These are phyloP conservation scores for Inosperma sp. DNA, from an alignment of 768 basidiomycete species.

Conservation along the genomic window DNA sequence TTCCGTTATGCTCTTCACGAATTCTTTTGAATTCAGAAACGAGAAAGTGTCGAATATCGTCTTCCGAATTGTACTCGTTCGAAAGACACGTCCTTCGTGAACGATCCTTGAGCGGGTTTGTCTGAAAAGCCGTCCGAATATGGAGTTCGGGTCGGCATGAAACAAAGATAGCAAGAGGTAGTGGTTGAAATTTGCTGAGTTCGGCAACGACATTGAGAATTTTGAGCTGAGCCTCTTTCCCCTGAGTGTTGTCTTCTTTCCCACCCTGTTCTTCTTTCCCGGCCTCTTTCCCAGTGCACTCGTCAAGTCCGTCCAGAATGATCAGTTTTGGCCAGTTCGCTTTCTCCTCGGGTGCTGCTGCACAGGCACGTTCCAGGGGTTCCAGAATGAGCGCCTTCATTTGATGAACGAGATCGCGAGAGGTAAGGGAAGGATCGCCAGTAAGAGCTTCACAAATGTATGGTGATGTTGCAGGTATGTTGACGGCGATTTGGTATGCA, in stretches of 20 bases:
- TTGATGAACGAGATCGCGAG: background rate
- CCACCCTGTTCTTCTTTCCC: too few species aligned
- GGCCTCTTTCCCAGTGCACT: constrained; percentile 7
- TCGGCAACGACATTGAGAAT: background rate
- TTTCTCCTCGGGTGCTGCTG: background rate
- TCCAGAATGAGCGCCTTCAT: background rate
- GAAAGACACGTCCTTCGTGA: background rate
- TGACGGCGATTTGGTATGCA: constrained; percentile 11
- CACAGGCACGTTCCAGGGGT: background rate
- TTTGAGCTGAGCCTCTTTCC: background rate
- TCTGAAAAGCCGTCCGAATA: constrained; percentile 8
- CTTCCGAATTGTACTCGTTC: background rate
- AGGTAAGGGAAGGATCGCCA: constrained; percentile 9
- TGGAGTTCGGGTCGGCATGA: constrained; percentile 14
- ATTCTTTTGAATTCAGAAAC: constrained; percentile 5
- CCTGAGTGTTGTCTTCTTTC: background rate
- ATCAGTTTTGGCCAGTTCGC: background rate
- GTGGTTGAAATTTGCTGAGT: background rate
- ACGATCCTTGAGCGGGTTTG: constrained; percentile 2
- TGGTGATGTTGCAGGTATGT: background rate
- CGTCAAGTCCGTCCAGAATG: constrained; percentile 15
- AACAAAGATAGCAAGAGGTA: constrained; percentile 12
- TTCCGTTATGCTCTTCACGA: constrained; percentile 1
- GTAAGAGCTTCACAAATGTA: constrained; percentile 3
- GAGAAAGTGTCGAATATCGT: constrained; percentile 13